Conservation (phyloP, 2,329 filamentous ascomycete species). For the Leptographium procerum region DNA sequence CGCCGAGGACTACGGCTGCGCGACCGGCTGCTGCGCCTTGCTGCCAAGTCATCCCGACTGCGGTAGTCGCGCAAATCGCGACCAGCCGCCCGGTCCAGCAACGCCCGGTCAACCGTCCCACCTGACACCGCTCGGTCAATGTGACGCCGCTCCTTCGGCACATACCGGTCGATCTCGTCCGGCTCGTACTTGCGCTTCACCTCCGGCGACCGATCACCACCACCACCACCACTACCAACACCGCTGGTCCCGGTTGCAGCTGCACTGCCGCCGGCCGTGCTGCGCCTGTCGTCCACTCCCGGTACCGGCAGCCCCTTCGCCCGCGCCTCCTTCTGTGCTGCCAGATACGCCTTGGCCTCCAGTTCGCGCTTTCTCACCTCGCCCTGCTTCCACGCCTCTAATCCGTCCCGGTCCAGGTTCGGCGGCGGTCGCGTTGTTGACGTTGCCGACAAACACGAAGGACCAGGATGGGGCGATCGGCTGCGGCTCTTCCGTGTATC, state of each 20-base stretch:
- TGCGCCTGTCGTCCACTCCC: conserved; percentile 42
- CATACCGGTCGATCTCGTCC: conserved; percentile 36
- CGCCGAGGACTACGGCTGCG: conserved; percentile 9
- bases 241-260: background rate
- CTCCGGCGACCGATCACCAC: conserved; percentile 32
- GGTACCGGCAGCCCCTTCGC: conserved; percentile 47
- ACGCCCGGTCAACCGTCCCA: background rate
- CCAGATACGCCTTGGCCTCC: conserved; percentile 53
- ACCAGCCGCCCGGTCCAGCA: conserved; percentile 4
- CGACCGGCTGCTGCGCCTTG: conserved; percentile 5
- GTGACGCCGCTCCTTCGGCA: conserved; percentile 28
- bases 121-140: conserved; percentile 19
- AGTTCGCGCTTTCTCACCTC: conserved; percentile 51
- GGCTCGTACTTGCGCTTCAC: conserved; percentile 26
- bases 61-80: conserved; percentile 10
- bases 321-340: conserved; percentile 48
- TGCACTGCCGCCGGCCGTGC: conserved; percentile 11
- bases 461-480: conserved; percentile 20
- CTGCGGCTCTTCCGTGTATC: conserved; percentile 32
- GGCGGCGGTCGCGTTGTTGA: conserved; percentile 24
- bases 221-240: background rate
- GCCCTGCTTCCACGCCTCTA: conserved; percentile 47
- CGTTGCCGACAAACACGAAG: background rate
- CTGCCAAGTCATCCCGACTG: conserved; percentile 4
- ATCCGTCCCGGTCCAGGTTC: conserved; percentile 32